Evolutionary conservation across 23 red algal species (phyloP), one percentile per base, ranked within the genome.

Genomic region (Gracilaria domingensis): DNA sequence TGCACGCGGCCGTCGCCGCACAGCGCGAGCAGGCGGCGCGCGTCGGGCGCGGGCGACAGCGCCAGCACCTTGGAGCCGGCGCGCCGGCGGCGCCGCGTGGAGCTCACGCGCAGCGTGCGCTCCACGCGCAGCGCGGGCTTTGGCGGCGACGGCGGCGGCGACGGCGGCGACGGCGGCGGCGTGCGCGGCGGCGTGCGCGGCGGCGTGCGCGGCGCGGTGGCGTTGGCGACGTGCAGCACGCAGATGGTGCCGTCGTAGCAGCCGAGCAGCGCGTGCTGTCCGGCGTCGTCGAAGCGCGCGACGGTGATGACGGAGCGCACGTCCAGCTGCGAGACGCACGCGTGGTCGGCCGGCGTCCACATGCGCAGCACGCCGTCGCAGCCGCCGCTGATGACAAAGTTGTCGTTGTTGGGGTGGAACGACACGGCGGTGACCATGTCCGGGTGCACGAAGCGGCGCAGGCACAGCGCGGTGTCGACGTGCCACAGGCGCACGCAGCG

Each of bases 401-500:
- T 84, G 24, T 98, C 92, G 65, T 95, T 86, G 4, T 29, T 14
- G 4, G 96, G 96, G 82, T 95, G 91, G 35, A 95, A 95, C 14
- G 83, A 32, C 13, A 98, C 96, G 0, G 91, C 49, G 4, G 96
- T 98, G 59, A 98, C 90, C 71, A 98, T 93, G 49, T 98, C 96
- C 16, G 88, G 60, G 62, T 98, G 96, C 23, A 93, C 90, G 81
- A 98, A 98, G 73, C 94, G 85, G 49, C 96, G 70, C n/a, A 98
- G 87, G 33, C 82, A 89, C 75, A 88, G 74, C 9, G 45, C 62
- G 24, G 89, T 85, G 55, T 87, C 81, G 30, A 81, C 58, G 83
- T 98, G 96, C 96, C 96, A 98, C 38, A 98, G 86, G 0, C 96
- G 80, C 7, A 95, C 96, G 28, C 84, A 93, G 32, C 87, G 90